Conservation (phyloP, 805 yeast genomes). For the Grigorovia yakushimaensis region DNA sequence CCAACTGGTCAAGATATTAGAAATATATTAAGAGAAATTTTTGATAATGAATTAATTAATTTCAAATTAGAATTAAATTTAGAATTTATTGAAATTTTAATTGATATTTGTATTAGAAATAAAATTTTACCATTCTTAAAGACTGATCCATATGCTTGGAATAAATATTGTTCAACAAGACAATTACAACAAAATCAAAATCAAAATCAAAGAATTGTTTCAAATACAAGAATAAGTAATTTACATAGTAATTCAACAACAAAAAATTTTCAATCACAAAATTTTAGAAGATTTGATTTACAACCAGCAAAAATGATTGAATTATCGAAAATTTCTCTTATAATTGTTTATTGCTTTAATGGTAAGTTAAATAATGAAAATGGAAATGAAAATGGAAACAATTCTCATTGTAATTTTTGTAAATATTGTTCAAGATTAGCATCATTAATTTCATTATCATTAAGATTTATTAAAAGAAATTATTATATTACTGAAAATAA, state of each 20-base stretch:
- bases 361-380: no score
- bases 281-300: conserved; percentile 74
- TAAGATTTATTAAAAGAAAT: conserved; percentile 20
- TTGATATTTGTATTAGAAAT: conserved; percentile 19
- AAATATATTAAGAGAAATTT: not conserved
- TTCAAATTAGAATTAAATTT: not conserved
- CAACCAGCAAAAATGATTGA: conserved; percentile 72
- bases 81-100: conserved; percentile 12
- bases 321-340: conserved; percentile 59
- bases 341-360: conserved; percentile 63
- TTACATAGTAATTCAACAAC: conserved; percentile 1
- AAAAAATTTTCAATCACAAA: conserved; percentile 43
- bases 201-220: not conserved
- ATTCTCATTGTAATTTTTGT: conserved; percentile 16
- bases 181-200: no score
- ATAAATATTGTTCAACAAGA: conserved; percentile 8
- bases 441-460: conserved; percentile 37
- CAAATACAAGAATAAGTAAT: not conserved
- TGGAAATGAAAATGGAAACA: no score
- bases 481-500: conserved; percentile 1
- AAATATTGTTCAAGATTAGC: conserved; percentile 21
- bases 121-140: conserved; percentile 34
- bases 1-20: not conserved
- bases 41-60: not conserved
- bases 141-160: conserved; percentile 27